Base-by-base conservation (phyloP, 2,329 filamentous ascomycete genomes). In the Ascochyta viciae-villosae region DNA sequence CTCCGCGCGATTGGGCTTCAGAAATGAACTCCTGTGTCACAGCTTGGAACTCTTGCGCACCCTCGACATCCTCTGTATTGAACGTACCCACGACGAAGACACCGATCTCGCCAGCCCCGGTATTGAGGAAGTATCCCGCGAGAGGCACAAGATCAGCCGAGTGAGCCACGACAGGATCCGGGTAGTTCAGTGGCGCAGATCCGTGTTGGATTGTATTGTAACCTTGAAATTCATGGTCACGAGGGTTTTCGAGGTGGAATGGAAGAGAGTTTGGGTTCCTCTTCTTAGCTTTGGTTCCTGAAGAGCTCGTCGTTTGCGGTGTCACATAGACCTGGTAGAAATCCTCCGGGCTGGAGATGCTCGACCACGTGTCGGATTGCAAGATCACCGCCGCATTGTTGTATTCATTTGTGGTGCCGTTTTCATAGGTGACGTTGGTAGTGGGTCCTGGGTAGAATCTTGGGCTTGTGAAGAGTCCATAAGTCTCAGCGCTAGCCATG, bases 51-150 rank as follows among this genome's bases (percentile, higher is more conserved):
- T 75, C 67, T 26, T 58, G 57, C 0, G 60, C 56, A 2, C 61
- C 64, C 6, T 37, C 40, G 9, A 53, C 58, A 19, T 62, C 61
- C 3, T 66, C 62, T 0, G 69, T 70, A 41, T 71, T 68, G 62
- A 82, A 83, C 2, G 72, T 77, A 16, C 74, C 68, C 13, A 80
- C 72, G 29, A 75, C 73, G 2, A 83, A 70, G 4, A 83, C 77
- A n/a, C 77, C 81, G 13, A 80, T 70, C 50, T 82, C 77, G n/a
- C 76, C 68, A 0, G 75, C 68, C 4, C 58, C 65, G 0, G 72
- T 67, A 9, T 78, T 71, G 29, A 81, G 72, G 58, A 80, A 82
- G 69, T 81, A 83, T 3, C 81, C 81, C 4, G 75, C 73, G 13
- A 81, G 68, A 0, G 72, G 67, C 26, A 76, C 72, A 7, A 66